These are phyloP conservation scores for Blastocystis sp. DNA, from an alignment of 352 stramenopile genomes.

Conservation along the genomic window DNA sequence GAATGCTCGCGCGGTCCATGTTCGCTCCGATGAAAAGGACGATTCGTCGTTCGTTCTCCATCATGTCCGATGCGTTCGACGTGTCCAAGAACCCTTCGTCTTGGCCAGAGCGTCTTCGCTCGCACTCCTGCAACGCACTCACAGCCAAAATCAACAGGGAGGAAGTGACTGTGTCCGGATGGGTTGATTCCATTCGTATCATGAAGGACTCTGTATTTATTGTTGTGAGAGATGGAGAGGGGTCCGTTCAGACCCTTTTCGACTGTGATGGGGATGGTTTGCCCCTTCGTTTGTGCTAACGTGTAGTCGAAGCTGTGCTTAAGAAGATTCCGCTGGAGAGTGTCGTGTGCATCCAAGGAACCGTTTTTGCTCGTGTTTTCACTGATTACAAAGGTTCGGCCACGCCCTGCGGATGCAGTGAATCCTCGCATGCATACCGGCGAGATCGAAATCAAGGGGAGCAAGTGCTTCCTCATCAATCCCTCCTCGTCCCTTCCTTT, in stretches of 20 bases:
- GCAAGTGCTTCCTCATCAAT: slow-evolving; percentile 37
- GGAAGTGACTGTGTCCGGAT: not conserved
- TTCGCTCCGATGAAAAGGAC: too few species aligned
- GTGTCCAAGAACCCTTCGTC: not conserved
- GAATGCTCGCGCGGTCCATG: too few species aligned
- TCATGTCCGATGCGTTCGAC: slow-evolving; percentile 7
- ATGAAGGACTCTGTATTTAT: slow-evolving; percentile 57
- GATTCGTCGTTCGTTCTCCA: not conserved
- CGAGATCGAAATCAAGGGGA: slow-evolving; percentile 34
- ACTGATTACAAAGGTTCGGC: not conserved
- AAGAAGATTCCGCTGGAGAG: slow-evolving; percentile 44
- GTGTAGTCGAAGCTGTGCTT: not conserved
- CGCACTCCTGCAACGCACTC: not conserved
- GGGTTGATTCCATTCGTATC: slow-evolving; percentile 32
- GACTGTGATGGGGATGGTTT: slow-evolving; percentile 14
- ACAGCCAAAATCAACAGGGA: not conserved
- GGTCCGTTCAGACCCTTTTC: slow-evolving; percentile 6
- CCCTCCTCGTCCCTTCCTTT: slow-evolving; percentile 19
- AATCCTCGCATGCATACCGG: slow-evolving; percentile 46
- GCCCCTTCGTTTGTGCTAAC: not conserved
- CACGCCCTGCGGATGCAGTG: slow-evolving; percentile 25
- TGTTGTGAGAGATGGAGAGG: slow-evolving; percentile 3
- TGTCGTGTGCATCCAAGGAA: slow-evolving; percentile 14
- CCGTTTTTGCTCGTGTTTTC: not conserved
- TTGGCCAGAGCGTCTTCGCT: slow-evolving; percentile 6